Evolutionary conservation across 129 eudicot species (phyloP).

Genomic region (Lactuca saligna): DNA sequence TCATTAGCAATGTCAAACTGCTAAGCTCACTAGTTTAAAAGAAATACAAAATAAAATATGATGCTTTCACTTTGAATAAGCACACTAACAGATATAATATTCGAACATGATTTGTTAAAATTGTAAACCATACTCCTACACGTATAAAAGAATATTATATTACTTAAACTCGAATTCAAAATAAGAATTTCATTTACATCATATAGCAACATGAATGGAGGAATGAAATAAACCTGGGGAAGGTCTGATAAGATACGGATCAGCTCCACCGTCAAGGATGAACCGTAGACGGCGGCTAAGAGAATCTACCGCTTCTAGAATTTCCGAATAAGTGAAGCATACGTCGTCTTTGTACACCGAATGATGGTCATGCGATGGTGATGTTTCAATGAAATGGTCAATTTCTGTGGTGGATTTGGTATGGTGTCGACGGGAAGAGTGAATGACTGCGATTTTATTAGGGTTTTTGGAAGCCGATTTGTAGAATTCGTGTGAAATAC

Average conservation of each 20-base stretch:
- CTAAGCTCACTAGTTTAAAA: constrained; percentile 10
- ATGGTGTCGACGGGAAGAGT: constrained; percentile 35
- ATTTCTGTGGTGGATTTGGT: constrained; percentile 31
- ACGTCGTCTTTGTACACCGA: constrained; percentile 60
- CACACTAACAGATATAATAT: not conserved
- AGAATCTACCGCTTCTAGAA: constrained; percentile 58
- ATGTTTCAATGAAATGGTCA: constrained; percentile 1
- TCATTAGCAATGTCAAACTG: not conserved
- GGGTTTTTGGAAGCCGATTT: constrained; percentile 56
- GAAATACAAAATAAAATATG: not conserved
- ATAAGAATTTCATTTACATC: not conserved
- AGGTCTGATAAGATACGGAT: constrained; percentile 46
- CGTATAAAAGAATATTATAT: not conserved
- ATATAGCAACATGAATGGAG: not conserved
- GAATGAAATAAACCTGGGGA: constrained; percentile 41
- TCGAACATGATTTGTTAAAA: not conserved
- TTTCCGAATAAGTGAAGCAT: constrained; percentile 64
- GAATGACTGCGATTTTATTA: constrained; percentile 71
- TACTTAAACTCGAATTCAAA: not conserved
- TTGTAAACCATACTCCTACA: not conserved
- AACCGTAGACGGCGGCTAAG: constrained; percentile 58
- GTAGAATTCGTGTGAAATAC: constrained; percentile 66
- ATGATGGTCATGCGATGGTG: constrained; percentile 31
- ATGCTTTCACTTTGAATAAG: not conserved
- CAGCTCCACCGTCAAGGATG: constrained; percentile 57